Evolutionary conservation across 371 early-diverging fungal genomes (phyloP).

Genomic region (Mucor plumbeus): DNA sequence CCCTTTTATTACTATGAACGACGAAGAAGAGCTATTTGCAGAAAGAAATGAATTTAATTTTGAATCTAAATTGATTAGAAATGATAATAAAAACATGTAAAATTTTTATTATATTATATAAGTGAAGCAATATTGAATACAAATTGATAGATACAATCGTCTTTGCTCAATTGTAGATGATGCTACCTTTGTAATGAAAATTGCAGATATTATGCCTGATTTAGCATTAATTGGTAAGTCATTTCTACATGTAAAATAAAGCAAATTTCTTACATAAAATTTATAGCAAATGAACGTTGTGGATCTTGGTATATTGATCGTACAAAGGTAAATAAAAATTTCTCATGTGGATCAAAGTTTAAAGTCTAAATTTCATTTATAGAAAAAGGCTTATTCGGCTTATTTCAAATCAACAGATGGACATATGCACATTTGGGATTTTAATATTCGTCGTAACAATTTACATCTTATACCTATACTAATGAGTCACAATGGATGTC

Average conservation of each 20-base stretch:
- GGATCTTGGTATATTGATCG: slow-evolving; percentile 86
- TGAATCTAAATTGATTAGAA: slow-evolving; percentile 43
- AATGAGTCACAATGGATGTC: slow-evolving; percentile 62
- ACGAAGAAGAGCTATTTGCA: slow-evolving; percentile 19
- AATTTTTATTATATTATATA: background rate
- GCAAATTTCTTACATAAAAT: no score
- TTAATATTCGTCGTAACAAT: slow-evolving; percentile 80
- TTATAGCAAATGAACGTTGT: slow-evolving; percentile 78
- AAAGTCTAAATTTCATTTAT: background rate
- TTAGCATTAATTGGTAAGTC: slow-evolving; percentile 68
- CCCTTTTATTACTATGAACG: background rate
- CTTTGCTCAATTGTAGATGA: slow-evolving; percentile 82
- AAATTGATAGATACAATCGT: slow-evolving; percentile 67
- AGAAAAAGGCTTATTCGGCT: slow-evolving; percentile 66
- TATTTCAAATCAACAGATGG: slow-evolving; percentile 95
- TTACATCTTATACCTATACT: slow-evolving; percentile 72
- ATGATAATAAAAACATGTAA: slow-evolving; percentile 54
- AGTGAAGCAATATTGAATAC: background rate
- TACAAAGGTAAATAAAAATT: slow-evolving; percentile 42
- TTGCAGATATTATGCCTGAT: slow-evolving; percentile 58
- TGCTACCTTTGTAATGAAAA: slow-evolving; percentile 68
- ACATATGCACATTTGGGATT: slow-evolving; percentile 84
- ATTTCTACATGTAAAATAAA: no score
- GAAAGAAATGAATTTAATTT: slow-evolving; percentile 30
- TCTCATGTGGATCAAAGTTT: background rate